Base-by-base conservation (phyloP, 768 basidiomycete genomes). In the Sarcomyxa edulis region DNA sequence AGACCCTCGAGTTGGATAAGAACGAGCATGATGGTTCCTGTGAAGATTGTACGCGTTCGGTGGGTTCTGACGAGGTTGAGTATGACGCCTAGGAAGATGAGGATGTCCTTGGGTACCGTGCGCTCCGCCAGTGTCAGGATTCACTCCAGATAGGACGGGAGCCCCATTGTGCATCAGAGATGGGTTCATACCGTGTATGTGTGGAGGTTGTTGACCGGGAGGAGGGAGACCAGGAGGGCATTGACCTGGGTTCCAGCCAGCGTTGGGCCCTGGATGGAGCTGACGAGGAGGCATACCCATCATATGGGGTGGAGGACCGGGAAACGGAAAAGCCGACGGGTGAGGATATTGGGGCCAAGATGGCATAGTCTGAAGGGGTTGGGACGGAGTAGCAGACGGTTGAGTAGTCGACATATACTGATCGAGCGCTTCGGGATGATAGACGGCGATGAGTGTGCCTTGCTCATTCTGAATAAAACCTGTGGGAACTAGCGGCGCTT, bases 381-480 rank as follows among this genome's bases (percentile, higher is more conserved):
- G 47, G 28, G 59, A 41, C 8, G 51, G 39, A 8, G 62, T 44
- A 8, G 49, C 45, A 10, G 37, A 40, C 19, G 54, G 45, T 42
- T 65, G 66, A 41, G 56, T 60, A 34, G 65, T 61, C 16, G 78
- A 54, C 75, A 85, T 78, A 48, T 85, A 85, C 37, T 76, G 74
- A 45, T 82, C 74, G 19, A 85, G 67, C 2, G 77, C 82, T 32
- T 86, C 84, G 3, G 77, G 77, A 18, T 72, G 73, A 52, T 87
- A 86, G 22, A 84, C 71, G 16, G 84, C 72, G 28, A 84, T 73
- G 20, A 86, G 65, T n/a, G 75, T 75, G 4, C 84, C 82, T 35
- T 81, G 78, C 39, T 84, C 80, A 39, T 78, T 77, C 44, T 84
- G 81, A 37, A 83, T 74, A 50, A 85, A 87, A 2, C 81, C 80